Evolutionary conservation across 2,329 filamentous ascomycete genomes (phyloP).

Genomic region (Nemania sp.): DNA sequence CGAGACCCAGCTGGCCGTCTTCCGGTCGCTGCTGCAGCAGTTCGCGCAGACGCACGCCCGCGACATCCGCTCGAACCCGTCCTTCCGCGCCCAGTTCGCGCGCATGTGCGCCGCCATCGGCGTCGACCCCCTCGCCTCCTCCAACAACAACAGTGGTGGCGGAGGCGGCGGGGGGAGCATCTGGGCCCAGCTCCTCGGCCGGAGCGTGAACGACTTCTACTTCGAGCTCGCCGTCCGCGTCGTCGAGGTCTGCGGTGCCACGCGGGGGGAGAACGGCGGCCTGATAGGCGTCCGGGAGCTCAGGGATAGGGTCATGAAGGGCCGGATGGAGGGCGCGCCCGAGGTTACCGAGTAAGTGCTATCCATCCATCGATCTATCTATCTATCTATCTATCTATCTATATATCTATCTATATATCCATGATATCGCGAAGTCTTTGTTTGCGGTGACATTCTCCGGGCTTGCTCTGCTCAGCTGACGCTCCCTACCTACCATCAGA

Average conservation of each 20-base stretch:
- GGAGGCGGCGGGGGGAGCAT: slow-evolving; percentile 66
- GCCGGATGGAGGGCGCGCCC: slow-evolving; percentile 74
- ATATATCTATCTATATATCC: neutral
- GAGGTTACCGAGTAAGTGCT: slow-evolving; percentile 74
- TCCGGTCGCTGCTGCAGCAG: slow-evolving; percentile 92
- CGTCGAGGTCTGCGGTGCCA: slow-evolving; percentile 88
- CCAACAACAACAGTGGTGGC: slow-evolving; percentile 46
- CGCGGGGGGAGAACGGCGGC: slow-evolving; percentile 88
- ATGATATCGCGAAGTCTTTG: neutral
- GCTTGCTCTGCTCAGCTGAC: slow-evolving; percentile 4
- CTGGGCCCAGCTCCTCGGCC: slow-evolving; percentile 90
- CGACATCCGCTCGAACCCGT: slow-evolving; percentile 93
- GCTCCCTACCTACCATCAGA: slow-evolving; percentile 43
- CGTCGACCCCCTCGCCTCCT: slow-evolving; percentile 85
- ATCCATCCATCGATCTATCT: neutral
- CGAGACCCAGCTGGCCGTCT: slow-evolving; percentile 91
- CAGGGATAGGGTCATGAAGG: slow-evolving; percentile 72
- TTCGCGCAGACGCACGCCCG: slow-evolving; percentile 94
- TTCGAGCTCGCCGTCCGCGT: slow-evolving; percentile 96
- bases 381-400: no score
- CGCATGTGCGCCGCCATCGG: slow-evolving; percentile 98
- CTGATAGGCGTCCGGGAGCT: slow-evolving; percentile 85
- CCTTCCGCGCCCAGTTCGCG: slow-evolving; percentile 94
- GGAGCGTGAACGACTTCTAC: slow-evolving; percentile 96
- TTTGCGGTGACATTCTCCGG: neutral